A percentile compares a stretch with the other conserved stretches of the same genome.
Evolutionary conservation across 495 filamentous ascomycete genomes (phyloP).

Genomic region (Apodospora peruviana): DNA sequence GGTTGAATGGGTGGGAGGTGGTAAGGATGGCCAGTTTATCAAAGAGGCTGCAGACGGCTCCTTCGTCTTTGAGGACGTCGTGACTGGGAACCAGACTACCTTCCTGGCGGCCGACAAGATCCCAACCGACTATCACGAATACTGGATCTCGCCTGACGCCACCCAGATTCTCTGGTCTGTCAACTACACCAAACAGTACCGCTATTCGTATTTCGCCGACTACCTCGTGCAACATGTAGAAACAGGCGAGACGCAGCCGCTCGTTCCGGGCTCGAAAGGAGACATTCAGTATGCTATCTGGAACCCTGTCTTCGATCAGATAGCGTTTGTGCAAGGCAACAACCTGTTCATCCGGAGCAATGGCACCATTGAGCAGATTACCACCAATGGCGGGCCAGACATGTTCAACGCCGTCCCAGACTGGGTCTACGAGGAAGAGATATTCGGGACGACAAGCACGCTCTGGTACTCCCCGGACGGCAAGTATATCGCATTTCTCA

Average conservation of each 20-base stretch:
- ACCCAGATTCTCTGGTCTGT: slow-evolving; percentile 46
- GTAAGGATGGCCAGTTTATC: slow-evolving; percentile 44
- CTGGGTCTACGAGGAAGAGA: slow-evolving; percentile 61
- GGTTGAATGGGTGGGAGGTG: slow-evolving; percentile 41
- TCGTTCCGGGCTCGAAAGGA: slow-evolving; percentile 42
- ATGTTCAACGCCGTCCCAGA: slow-evolving; percentile 55
- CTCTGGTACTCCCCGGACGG: slow-evolving; percentile 57
- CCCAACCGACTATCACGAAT: slow-evolving; percentile 23
- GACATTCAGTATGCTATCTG: slow-evolving; percentile 55
- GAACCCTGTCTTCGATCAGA: slow-evolving; percentile 37
- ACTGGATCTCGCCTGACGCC: slow-evolving; percentile 32
- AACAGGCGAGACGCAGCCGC: slow-evolving; percentile 34
- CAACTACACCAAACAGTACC: slow-evolving; percentile 54
- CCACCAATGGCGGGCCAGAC: slow-evolving; percentile 47
- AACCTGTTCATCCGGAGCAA: slow-evolving; percentile 49
- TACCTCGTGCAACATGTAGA: slow-evolving; percentile 48
- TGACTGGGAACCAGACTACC: slow-evolving; percentile 37
- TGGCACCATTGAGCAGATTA: slow-evolving; percentile 43
- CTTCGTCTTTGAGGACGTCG: slow-evolving; percentile 44
- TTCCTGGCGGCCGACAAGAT: slow-evolving; percentile 40
- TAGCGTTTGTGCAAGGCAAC: slow-evolving; percentile 54
- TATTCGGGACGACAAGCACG: slow-evolving; percentile 42
- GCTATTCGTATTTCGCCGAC: slow-evolving; percentile 53
- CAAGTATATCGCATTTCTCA: slow-evolving; percentile 49
- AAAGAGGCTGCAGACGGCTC: slow-evolving; percentile 35